Percentiles rank a stretch among this genome's conserved stretches.
phyloP scores from a whole-genome alignment of 2,329 filamentous ascomycete genomes.

The Paraphaeosphaeria sporulosa region DNA sequence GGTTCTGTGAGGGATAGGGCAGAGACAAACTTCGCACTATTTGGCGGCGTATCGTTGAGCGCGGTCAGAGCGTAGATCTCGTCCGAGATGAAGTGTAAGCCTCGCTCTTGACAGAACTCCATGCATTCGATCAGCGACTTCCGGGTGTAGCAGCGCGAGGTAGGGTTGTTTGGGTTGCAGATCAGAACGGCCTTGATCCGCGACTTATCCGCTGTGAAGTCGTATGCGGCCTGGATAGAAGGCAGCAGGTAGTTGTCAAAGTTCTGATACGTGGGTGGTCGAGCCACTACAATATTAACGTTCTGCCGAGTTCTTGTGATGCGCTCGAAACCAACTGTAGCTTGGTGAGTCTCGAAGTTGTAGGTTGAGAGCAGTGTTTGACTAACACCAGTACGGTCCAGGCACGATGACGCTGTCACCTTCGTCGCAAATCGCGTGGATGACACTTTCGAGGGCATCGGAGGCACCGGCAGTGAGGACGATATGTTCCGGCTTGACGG shows the following conservation, averaged over 20 bases:
- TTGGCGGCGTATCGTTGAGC: constrained; percentile 17
- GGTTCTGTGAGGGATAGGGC: constrained; percentile 38
- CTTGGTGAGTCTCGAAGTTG: constrained; percentile 1
- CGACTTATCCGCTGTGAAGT: constrained; percentile 35
- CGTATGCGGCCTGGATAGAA: constrained; percentile 40
- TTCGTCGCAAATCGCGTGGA: constrained; percentile 40
- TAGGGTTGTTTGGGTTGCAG: constrained; percentile 39
- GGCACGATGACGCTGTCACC: constrained; percentile 42
- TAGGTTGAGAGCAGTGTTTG: not conserved
- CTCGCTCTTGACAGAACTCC: constrained; percentile 43
- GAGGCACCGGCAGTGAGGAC: constrained; percentile 37
- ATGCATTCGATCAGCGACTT: constrained; percentile 37
- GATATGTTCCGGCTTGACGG: constrained; percentile 35
- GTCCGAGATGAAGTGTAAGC: constrained; percentile 39
- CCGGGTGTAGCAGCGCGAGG: constrained; percentile 36
- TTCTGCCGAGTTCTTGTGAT: constrained; percentile 31
- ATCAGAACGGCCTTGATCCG: constrained; percentile 42
- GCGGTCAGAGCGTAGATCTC: constrained; percentile 33
- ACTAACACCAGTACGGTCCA: constrained; percentile 42
- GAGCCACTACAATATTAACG: constrained; percentile 35
- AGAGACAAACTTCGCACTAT: constrained; percentile 30
- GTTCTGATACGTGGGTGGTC: constrained; percentile 38
- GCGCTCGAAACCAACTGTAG: constrained; percentile 31
- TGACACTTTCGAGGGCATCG: constrained; percentile 36
- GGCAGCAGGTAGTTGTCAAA: constrained; percentile 42